phyloP scores from a whole-genome alignment of 163 green algal genomes.

The Coccomyxa subellipsoidea region DNA sequence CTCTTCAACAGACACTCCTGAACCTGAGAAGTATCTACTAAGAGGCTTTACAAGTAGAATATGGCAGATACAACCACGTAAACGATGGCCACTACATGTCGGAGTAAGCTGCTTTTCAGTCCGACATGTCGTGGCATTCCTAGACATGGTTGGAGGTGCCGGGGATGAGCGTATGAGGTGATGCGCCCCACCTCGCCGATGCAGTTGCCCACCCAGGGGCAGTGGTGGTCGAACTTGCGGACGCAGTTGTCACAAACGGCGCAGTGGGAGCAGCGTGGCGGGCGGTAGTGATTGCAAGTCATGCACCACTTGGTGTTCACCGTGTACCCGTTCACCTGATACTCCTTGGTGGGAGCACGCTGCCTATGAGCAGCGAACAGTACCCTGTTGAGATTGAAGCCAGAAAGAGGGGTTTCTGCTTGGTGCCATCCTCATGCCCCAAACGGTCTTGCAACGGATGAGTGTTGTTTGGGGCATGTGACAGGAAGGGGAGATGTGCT shows the following conservation, averaged over 20 bases:
- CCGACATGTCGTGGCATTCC: too few relatives aligned
- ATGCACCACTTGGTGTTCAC: conserved; percentile 72
- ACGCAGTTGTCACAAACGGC: conserved; percentile 98
- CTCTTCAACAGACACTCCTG: neutral
- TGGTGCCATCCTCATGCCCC: too few relatives aligned
- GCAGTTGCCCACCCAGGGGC: conserved; percentile 96
- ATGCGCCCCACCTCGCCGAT: conserved; percentile 82
- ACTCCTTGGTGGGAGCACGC: conserved; percentile 49
- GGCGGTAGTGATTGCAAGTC: conserved; percentile 94
- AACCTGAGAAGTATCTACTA: too few relatives aligned
- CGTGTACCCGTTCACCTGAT: conserved; percentile 61
- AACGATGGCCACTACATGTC: too few relatives aligned
- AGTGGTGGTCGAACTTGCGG: conserved; percentile 98
- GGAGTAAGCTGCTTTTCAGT: too few relatives aligned
- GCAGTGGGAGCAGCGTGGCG: conserved; percentile 94
- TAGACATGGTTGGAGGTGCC: too few relatives aligned
- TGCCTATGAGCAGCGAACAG: neutral
- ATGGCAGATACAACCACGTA: too few relatives aligned
- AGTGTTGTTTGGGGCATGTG: too few relatives aligned
- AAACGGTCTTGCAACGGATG: too few relatives aligned
- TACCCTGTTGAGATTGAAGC: neutral
- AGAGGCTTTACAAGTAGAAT: too few relatives aligned
- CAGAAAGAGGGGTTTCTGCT: neutral
- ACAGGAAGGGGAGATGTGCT: neutral
- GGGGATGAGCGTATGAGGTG: too few relatives aligned